Evolutionary conservation across 345 rosid species (phyloP), one percentile per base, ranked within the genome.

Genomic region (Acer campestre): DNA sequence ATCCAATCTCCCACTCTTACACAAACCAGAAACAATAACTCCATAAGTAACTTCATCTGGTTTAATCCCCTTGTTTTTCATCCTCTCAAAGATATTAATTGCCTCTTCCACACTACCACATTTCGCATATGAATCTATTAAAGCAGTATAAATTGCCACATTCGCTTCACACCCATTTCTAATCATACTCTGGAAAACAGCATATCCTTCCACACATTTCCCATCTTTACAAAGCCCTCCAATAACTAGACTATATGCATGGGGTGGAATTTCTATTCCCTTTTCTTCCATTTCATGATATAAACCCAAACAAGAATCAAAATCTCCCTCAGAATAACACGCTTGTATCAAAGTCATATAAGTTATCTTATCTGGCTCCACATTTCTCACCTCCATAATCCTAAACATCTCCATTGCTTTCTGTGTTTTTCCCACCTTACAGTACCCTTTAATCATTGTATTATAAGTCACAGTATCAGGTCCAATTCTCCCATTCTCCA

Each of bases 281-380:
- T 86, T 93, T 87, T 93, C 99, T 31, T 80, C 88, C 94, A 95
- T 95, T 76, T 92, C 99, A 77, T 83, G 92, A 83, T 92, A 95
- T 71, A 96, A 70, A 79, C 87, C 63, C 80, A 94, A 83, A 82
- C 97, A 94, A 74, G 87, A 86, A 86, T 75, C 83, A 73, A 92
- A 85, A 79, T 88, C 90, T 18, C 89, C 90, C 68, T 90, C 97
- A 2, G 84, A 83, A 84, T 96, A 92, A 78, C 87, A 94, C 0
- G 92, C 89, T 74, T 94, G 98, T 4, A 94, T 96, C 86, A 96
- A 75, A 18, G 93, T 94, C 97, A 89, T 84, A 73, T 89, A 89
- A 0, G 95, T 94, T 44, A 94, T 91, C 90, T 91, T 96, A 86
- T 96, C 98, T 0, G 91, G 92, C 27, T 80, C 93, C 78, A 90